Evolutionary conservation across 2,329 filamentous ascomycete species (phyloP), one percentile per base, ranked within the genome.

Genomic region (Amesomyces nigricolor): DNA sequence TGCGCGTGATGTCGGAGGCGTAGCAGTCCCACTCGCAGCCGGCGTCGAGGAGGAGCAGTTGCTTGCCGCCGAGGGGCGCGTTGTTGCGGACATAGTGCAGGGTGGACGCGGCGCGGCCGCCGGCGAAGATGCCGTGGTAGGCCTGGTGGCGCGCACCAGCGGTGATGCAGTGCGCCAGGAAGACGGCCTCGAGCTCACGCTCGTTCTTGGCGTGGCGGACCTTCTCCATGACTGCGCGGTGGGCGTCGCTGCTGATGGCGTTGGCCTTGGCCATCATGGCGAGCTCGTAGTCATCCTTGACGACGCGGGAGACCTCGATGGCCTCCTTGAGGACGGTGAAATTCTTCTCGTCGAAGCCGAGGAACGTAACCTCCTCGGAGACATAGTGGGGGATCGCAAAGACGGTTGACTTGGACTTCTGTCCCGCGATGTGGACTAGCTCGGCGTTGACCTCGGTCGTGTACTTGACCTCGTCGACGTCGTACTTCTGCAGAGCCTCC

Each of bases 61-160:
- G 81, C 72, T 92, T 91, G 43, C 82, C 83, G 0, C 73, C 72
- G 37, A 92, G 73, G 0, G 84, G 78, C 65, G 86, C 78, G 61
- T 91, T 78, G 69, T 95, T 95, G 66, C 86, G 82, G 22, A 90
- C 82, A 65, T 96, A 96, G 73, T 96, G 92, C 35, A 96, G 78
- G 1, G 89, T 94, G 5, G 91, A 89, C 0, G 88, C 91, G 14
- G 88, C 86, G 5, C 83, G 79, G 10, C 92, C 92, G 35, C 82
- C 82, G 0, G 90, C 92, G 16, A 94, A 84, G 65, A 97, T 96
- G 58, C 87, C 86, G 62, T 88, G 82, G 71, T 97, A 97, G 1
- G 92, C 86, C 75, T 95, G 90, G 64, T 94, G 84, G 67, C 85
- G 86, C 51, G 87, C 87, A 22, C 88, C 88, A 58, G 86, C 78